phyloP scores from a whole-genome alignment of 441 rosid species.

The Melastoma candidum region DNA sequence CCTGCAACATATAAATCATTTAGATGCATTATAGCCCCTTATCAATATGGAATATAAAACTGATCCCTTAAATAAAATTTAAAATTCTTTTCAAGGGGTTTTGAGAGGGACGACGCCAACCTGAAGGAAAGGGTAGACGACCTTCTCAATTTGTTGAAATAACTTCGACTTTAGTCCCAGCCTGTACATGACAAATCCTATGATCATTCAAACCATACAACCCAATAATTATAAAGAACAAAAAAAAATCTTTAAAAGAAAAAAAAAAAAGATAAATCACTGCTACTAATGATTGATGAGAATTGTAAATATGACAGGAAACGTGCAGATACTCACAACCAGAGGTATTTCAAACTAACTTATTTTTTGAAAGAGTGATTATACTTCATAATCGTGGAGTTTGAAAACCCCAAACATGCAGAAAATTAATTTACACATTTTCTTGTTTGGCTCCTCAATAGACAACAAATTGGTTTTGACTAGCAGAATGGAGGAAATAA shows the following conservation, averaged over 20 bases:
- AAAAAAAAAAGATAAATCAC: constrained; percentile 1
- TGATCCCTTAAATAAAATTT: neutral
- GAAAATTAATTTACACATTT: no score
- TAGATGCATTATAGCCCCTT: neutral
- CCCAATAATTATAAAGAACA: neutral
- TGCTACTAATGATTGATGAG: neutral
- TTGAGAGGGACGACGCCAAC: constrained; percentile 23
- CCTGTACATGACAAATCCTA: constrained; percentile 31
- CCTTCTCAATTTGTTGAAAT: constrained; percentile 38
- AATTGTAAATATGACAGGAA: no score
- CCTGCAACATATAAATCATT: constrained; percentile 23
- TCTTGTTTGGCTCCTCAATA: no score
- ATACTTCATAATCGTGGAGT: no score
- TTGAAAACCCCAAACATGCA: no score
- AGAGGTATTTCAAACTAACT: no score
- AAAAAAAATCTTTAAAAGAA: neutral
- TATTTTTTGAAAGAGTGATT: no score
- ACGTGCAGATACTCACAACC: no score
- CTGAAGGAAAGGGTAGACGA: constrained; percentile 55
- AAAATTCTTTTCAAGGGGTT: neutral
- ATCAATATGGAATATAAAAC: neutral
- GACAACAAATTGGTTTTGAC: neutral
- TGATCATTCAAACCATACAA: constrained; percentile 9
- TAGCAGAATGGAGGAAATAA: constrained; percentile 1
- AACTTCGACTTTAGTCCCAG: constrained; percentile 39